Evolutionary conservation across 140 eudicot genomes (phyloP).

Genomic region (Senecio squalidus): DNA sequence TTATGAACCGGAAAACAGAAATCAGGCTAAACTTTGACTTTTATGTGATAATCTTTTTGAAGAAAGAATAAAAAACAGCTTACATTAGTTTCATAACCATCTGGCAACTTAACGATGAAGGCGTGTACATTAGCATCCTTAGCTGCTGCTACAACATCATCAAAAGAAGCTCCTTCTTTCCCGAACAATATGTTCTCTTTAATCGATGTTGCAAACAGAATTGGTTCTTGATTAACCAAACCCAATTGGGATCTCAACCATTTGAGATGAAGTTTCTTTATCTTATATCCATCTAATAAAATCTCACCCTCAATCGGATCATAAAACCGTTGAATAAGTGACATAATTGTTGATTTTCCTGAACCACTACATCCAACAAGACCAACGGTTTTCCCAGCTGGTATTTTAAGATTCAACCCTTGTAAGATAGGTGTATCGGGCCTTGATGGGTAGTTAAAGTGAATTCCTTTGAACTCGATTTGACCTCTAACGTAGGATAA

Average conservation of each 20-base stretch:
- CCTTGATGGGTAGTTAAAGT: slow-evolving; percentile 50
- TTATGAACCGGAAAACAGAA: no score
- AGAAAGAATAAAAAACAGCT: background rate
- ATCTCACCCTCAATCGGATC: slow-evolving; percentile 51
- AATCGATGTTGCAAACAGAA: slow-evolving; percentile 47
- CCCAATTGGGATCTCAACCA: slow-evolving; percentile 56
- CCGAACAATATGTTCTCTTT: slow-evolving; percentile 49
- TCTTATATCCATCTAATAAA: slow-evolving; percentile 38
- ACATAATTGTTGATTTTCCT: slow-evolving; percentile 41
- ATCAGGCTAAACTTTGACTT: no score
- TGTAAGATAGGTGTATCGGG: slow-evolving; percentile 44
- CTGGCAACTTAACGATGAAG: slow-evolving; percentile 43
- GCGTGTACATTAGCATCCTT: slow-evolving; percentile 55
- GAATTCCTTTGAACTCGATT: slow-evolving; percentile 41
- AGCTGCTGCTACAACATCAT: slow-evolving; percentile 44
- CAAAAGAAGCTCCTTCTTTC: slow-evolving; percentile 40
- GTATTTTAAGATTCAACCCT: slow-evolving; percentile 38
- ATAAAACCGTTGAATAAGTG: slow-evolving; percentile 45
- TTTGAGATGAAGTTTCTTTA: slow-evolving; percentile 41
- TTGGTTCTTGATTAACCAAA: slow-evolving; percentile 49
- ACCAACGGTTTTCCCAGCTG: slow-evolving; percentile 39
- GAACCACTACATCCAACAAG: slow-evolving; percentile 61
- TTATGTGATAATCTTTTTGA: background rate
- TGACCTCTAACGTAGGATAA: slow-evolving; percentile 40
- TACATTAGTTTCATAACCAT: slow-evolving; percentile 49